A percentile compares a stretch with the other conserved stretches of the same genome.
phyloP scores from a whole-genome alignment of 2,329 filamentous ascomycete genomes.

The Phyllosticta ampelicida region DNA sequence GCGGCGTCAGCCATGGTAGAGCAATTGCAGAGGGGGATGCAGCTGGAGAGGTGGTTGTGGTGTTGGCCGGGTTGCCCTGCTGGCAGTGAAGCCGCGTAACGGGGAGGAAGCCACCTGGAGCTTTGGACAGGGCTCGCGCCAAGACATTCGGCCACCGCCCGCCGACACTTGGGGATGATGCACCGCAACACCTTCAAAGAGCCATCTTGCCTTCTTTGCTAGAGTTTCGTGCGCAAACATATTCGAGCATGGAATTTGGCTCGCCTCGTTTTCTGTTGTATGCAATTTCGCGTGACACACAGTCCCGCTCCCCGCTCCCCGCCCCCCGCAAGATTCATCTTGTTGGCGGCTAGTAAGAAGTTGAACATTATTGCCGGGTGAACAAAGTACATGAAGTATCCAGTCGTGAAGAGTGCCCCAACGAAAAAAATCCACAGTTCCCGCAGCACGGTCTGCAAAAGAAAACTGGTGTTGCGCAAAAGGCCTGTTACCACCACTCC shows the following conservation, averaged over 20 bases:
- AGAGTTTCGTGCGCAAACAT: background rate
- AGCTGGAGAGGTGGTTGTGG: background rate
- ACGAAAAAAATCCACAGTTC: conserved; percentile 1
- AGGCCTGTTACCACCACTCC: background rate
- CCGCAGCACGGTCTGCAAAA: background rate
- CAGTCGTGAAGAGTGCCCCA: background rate
- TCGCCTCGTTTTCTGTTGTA: background rate
- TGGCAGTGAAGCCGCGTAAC: conserved; percentile 9
- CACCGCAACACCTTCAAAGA: background rate
- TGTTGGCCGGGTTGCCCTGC: conserved; percentile 7
- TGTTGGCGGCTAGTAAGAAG: background rate
- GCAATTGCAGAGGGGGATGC: background rate
- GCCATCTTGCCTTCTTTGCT: background rate
- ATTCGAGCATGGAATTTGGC: background rate
- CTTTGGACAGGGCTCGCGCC: conserved; percentile 7
- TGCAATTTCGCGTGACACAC: background rate
- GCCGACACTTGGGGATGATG: background rate
- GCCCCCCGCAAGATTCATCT: background rate
- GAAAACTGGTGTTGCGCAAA: background rate
- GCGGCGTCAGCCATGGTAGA: conserved; percentile 27
- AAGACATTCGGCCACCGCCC: conserved; percentile 4
- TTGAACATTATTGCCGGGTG: background rate
- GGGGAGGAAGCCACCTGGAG: conserved; percentile 5
- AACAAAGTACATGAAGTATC: background rate
- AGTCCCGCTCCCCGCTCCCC: too few relatives aligned